These are phyloP conservation scores for Blakeslea trispora DNA, from an alignment of 371 early-diverging fungal genomes.

Conservation along the genomic window DNA sequence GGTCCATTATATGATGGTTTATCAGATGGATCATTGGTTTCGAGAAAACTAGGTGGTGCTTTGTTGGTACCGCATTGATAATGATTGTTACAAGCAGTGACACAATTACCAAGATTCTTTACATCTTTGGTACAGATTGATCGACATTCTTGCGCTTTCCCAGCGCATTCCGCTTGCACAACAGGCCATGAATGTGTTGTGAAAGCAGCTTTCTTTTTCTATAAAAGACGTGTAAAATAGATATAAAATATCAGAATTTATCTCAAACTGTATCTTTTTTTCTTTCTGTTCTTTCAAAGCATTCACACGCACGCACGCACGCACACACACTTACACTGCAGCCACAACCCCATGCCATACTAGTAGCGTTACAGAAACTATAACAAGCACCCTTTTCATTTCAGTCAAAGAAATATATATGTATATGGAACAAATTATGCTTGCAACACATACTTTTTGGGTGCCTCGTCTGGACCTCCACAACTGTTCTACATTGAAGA, in stretches of 20 bases:
- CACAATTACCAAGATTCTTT: constrained; percentile 22
- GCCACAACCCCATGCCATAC: constrained; percentile 47
- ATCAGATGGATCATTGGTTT: constrained; percentile 23
- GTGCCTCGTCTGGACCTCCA: constrained; percentile 33
- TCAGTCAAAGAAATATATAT: no score
- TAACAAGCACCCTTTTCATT: no score
- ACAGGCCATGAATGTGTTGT: constrained; percentile 30
- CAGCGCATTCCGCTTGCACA: constrained; percentile 35
- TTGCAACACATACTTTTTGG: constrained; percentile 31
- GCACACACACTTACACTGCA: constrained; percentile 29
- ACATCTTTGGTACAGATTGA: constrained; percentile 19
- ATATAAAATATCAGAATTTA: no score
- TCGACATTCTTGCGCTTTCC: constrained; percentile 32
- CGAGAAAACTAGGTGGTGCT: constrained; percentile 29
- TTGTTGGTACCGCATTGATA: constrained; percentile 31
- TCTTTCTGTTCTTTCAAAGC: background rate
- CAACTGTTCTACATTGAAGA: constrained; percentile 28
- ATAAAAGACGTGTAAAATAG: no score
- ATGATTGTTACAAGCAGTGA: constrained; percentile 23
- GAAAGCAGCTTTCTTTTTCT: constrained; percentile 22
- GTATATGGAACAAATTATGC: background rate
- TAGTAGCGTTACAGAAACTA: constrained; percentile 36
- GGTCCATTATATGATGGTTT: constrained; percentile 30
- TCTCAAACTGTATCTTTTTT: no score
- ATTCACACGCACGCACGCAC: no score